Base-by-base conservation (phyloP, 2,329 filamentous ascomycete species). In the Cryphonectria nitschkei region DNA sequence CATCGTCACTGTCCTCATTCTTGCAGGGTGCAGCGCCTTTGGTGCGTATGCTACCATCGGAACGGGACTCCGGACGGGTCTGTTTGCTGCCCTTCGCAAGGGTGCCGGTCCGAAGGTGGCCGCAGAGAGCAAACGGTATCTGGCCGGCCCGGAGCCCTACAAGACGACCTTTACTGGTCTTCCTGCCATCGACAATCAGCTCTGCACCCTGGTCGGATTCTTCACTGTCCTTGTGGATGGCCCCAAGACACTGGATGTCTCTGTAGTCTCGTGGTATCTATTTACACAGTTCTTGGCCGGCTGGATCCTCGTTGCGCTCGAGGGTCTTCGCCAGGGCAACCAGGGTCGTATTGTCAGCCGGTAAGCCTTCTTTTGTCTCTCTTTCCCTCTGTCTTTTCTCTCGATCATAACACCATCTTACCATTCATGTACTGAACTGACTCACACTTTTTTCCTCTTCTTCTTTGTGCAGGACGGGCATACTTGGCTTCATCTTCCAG, bases 301-400 rank as follows among this genome's bases (percentile, higher is more conserved):
- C 22, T 74, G 72, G 74, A 37, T 52, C 11, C 67, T 76, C 2
- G 9, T 76, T 26, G 63, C 54, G 7, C 56, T 76, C 14, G 74
- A 76, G 72, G 74, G 74, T 6, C 26, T 73, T 52, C 70, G 74
- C 26, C 58, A 52, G 29, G 74, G 72, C 4, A 74, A 75, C n/a
- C 32, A 22, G 14, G 72, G 72, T 7, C 68, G 68, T 50, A n/a
- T 71, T 14, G 71, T 73, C 9, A 74, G 74, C 50, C 75, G 74
- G 75, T 76, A 37, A 70, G 75, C 62, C 16, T 43, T 1, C 14
- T 19, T 54, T 8, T 13, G 8, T n/a, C 46, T n/a, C 19, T 29
- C n/a, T 56, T 56, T 29, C 52, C 14, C 26, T 13, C n/a, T 9
- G 6, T n/a, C 6, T 19, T 2, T 8, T 8, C n/a, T 26, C 41